A percentile compares a stretch with the other conserved stretches of the same genome.
Evolutionary conservation across 2,329 filamentous ascomycete species (phyloP).

Genomic region (Apiospora phragmitis): DNA sequence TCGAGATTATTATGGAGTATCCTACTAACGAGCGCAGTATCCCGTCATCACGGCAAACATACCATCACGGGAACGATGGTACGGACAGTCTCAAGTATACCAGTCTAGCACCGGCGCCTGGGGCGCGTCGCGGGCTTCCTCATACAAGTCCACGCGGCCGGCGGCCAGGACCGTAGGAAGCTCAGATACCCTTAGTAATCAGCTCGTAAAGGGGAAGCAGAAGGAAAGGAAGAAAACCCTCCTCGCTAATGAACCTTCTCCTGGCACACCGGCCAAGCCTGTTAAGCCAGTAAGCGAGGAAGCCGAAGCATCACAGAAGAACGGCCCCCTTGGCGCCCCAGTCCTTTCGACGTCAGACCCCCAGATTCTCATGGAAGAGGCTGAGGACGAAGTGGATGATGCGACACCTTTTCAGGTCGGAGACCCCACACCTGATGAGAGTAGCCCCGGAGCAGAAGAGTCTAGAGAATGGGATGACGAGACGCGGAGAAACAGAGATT

Average conservation of each 20-base stretch:
- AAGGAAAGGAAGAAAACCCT: constrained; percentile 29
- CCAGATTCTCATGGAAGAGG: constrained; percentile 33
- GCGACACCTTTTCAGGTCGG: constrained; percentile 25
- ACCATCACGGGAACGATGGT: constrained; percentile 68
- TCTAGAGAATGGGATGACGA: constrained; percentile 15
- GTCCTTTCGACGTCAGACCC: constrained; percentile 31
- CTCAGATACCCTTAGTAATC: constrained; percentile 27
- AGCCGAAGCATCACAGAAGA: constrained; percentile 29
- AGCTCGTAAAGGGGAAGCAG: constrained; percentile 32
- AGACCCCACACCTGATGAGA: constrained; percentile 25
- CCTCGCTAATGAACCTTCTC: constrained; percentile 15
- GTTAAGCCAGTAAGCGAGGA: constrained; percentile 24
- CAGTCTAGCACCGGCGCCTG: constrained; percentile 34
- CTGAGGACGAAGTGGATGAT: constrained; percentile 32
- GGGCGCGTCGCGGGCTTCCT: constrained; percentile 28
- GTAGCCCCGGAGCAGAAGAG: constrained; percentile 14
- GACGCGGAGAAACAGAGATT: background rate
- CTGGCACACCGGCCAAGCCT: constrained; percentile 14
- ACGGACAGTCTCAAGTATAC: constrained; percentile 36
- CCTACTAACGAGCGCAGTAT: constrained; percentile 60
- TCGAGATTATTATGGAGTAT: constrained; percentile 7
- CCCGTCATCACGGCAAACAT: constrained; percentile 84
- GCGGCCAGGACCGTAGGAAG: constrained; percentile 16
- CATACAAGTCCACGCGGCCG: constrained; percentile 13
- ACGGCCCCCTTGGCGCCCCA: constrained; percentile 33